Evolutionary conservation across 108 stramenopile genomes (phyloP).

Genomic region (Skeletonema marinoi): DNA sequence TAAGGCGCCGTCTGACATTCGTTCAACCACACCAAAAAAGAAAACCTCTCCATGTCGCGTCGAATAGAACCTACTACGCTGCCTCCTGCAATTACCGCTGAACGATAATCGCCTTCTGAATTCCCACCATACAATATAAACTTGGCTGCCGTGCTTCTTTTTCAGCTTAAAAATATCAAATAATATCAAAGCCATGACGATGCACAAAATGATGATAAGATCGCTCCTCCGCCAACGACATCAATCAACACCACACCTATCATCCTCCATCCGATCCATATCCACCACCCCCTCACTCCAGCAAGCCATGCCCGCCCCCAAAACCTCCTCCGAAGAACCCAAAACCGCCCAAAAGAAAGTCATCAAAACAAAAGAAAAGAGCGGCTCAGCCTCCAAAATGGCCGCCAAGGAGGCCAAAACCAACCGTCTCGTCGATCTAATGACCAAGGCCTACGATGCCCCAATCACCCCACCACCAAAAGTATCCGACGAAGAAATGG

Average conservation of each 20-base stretch:
- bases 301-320: conserved; percentile 10
- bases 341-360: conserved; percentile 44
- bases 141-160: too few relatives aligned
- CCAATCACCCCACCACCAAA: conserved; percentile 23
- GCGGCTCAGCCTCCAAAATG: conserved; percentile 11
- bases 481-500: conserved; percentile 65
- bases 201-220: not conserved
- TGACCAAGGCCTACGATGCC: conserved; percentile 39
- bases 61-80: too few relatives aligned
- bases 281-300: conserved; percentile 21
- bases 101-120: too few relatives aligned
- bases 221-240: not conserved
- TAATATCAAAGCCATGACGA: not conserved
- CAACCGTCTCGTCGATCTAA: conserved; percentile 12
- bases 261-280: conserved; percentile 9
- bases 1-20: too few relatives aligned
- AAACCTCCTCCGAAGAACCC: conserved; percentile 37
- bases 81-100: too few relatives aligned
- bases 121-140: too few relatives aligned
- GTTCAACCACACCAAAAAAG: too few relatives aligned
- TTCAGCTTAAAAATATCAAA: too few relatives aligned
- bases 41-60: too few relatives aligned
- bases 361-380: conserved; percentile 28
- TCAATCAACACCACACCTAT: not conserved
- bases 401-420: conserved; percentile 5